Evolutionary conservation across 208 protist genomes (phyloP).

Genomic region (Acanthamoeba healyi): DNA sequence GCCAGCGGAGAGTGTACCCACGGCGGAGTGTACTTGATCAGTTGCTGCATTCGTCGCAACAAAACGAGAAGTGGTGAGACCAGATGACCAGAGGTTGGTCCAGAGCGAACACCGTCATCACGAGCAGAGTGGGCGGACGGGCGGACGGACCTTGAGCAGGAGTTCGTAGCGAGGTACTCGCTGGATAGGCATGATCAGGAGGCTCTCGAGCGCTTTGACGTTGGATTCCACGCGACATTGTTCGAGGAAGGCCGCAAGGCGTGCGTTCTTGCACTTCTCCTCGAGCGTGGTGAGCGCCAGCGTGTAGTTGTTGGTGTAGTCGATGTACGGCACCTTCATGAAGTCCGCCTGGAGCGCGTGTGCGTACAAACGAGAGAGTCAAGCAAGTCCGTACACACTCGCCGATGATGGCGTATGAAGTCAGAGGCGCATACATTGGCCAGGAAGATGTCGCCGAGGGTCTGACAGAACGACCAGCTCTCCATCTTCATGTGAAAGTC

Average conservation of each 20-base stretch:
- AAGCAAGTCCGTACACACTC: neutral
- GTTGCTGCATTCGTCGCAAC: neutral
- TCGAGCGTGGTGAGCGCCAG: conserved; percentile 4
- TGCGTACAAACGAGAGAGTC: neutral
- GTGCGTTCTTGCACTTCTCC: conserved; percentile 22
- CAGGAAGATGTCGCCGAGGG: conserved; percentile 6
- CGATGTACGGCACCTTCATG: conserved; percentile 34
- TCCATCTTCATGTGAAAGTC: neutral
- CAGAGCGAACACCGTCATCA: neutral
- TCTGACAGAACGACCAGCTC: conserved; percentile 16
- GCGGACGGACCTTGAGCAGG: neutral
- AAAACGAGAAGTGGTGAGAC: no score
- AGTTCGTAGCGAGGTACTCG: conserved; percentile 18
- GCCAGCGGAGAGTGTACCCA: neutral
- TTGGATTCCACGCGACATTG: conserved; percentile 1
- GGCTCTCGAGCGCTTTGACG: neutral
- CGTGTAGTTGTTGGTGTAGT: conserved; percentile 50
- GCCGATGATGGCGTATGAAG: no score
- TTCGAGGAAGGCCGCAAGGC: neutral
- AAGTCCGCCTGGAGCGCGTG: neutral
- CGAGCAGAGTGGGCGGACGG: neutral
- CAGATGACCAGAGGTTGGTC: no score
- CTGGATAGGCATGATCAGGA: neutral
- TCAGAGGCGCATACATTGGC: conserved; percentile 14
- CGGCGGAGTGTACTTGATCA: neutral